Evolutionary conservation across 805 yeast genomes (phyloP).

Genomic region (Sungouiozyma intestinalis): DNA sequence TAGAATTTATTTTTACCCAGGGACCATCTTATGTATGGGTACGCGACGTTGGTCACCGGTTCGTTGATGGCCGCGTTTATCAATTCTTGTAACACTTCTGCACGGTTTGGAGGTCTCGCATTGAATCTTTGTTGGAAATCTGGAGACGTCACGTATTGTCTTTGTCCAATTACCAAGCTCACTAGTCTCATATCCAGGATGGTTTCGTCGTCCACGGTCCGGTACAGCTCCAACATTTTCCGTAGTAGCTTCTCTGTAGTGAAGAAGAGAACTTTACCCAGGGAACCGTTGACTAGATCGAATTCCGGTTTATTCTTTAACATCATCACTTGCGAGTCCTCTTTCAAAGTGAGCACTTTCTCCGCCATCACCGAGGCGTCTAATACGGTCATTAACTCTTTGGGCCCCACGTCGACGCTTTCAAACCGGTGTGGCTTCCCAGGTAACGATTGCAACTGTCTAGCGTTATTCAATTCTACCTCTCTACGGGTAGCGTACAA

Average conservation of each 20-base stretch:
- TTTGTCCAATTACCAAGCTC: constrained; percentile 23
- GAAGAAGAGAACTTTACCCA: constrained; percentile 56
- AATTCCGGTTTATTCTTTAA: constrained; percentile 66
- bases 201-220: constrained; percentile 19
- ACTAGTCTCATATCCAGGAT: constrained; percentile 27
- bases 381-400: constrained; percentile 28
- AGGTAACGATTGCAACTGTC: constrained; percentile 38
- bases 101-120: constrained; percentile 12
- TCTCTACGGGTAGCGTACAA: constrained; percentile 78
- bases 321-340: constrained; percentile 92
- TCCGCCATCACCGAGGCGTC: constrained; percentile 65
- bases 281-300: constrained; percentile 75
- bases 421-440: constrained; percentile 38
- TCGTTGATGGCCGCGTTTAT: constrained; percentile 14
- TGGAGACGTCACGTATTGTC: constrained; percentile 12
- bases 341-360: constrained; percentile 50
- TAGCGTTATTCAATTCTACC: constrained; percentile 65
- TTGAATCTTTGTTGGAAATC: constrained; percentile 21
- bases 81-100: constrained; percentile 10
- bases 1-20: constrained; percentile 18
- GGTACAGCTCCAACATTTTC: constrained; percentile 17
- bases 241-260: constrained; percentile 20
- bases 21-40: constrained; percentile 30
- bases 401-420: constrained; percentile 35
- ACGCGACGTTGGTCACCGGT: constrained; percentile 9